These are phyloP conservation scores for Chrysanthemum makinoi DNA, from an alignment of 129 eudicot genomes.

Conservation along the genomic window DNA sequence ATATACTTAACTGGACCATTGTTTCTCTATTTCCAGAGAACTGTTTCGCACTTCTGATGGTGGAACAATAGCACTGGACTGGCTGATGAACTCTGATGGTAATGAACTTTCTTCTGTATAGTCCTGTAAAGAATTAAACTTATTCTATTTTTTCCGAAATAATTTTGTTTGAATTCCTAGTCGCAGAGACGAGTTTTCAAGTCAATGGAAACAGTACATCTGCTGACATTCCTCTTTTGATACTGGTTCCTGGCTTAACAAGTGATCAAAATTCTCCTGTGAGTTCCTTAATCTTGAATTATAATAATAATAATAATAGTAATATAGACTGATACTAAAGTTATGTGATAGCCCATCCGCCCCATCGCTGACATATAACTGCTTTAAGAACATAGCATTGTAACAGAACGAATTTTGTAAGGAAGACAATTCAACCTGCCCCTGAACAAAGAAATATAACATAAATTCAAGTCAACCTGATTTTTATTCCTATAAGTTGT, in stretches of 20 bases:
- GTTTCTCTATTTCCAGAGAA: slow-evolving; percentile 46
- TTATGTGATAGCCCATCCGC: too few species aligned
- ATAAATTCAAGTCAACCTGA: too few species aligned
- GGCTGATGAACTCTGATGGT: slow-evolving; percentile 67
- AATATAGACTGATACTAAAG: too few species aligned
- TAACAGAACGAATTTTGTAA: too few species aligned
- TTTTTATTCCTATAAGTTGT: too few species aligned
- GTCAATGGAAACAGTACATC: slow-evolving; percentile 43
- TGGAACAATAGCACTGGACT: slow-evolving; percentile 92
- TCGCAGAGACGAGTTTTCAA: slow-evolving; percentile 34
- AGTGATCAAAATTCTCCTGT: slow-evolving; percentile 78
- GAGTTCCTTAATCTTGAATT: slow-evolving; percentile 33
- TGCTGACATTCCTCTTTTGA: slow-evolving; percentile 58
- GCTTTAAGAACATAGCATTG: background rate
- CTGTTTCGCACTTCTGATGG: slow-evolving; percentile 75
- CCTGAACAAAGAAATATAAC: too few species aligned
- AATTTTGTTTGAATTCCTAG: slow-evolving; percentile 22
- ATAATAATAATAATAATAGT: background rate
- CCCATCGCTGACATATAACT: background rate
- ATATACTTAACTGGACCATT: background rate
- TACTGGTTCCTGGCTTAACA: slow-evolving; percentile 85
- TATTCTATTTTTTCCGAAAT: background rate
- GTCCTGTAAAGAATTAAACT: slow-evolving; percentile 3
- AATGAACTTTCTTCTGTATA: slow-evolving; percentile 18
- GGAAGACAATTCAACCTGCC: too few species aligned